Evolutionary conservation across 2,329 filamentous ascomycete genomes (phyloP).

Genomic region (Sarocladium oryzae): DNA sequence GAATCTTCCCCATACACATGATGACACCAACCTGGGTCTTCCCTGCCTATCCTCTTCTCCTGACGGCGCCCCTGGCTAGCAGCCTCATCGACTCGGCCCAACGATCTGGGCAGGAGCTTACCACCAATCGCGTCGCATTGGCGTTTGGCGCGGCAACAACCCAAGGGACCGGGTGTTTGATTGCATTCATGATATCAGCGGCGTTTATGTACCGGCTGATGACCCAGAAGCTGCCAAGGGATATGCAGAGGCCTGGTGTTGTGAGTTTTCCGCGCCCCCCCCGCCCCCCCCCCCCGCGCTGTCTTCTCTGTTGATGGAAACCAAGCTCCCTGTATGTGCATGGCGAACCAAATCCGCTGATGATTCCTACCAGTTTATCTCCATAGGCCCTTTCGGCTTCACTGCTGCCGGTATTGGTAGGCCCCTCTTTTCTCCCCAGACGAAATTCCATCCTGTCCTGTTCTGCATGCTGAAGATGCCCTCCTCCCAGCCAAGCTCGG

Average conservation of each 20-base stretch:
- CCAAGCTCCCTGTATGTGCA: not conserved
- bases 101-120: slow-evolving; percentile 15
- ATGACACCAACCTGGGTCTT: slow-evolving; percentile 92
- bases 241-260: slow-evolving; percentile 70
- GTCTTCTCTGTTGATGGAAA: too few relatives aligned
- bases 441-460: too few relatives aligned
- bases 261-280: slow-evolving; percentile 31
- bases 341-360: not conserved
- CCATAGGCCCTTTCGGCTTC: slow-evolving; percentile 66
- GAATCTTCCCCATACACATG: slow-evolving; percentile 59
- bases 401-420: slow-evolving; percentile 37
- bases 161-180: slow-evolving; percentile 50
- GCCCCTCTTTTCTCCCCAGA: not conserved
- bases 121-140: slow-evolving; percentile 38
- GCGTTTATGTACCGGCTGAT: slow-evolving; percentile 82
- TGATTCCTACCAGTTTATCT: slow-evolving; percentile 57
- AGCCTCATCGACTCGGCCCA: slow-evolving; percentile 41
- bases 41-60: slow-evolving; percentile 73
- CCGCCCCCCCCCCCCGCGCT: too few relatives aligned
- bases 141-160: slow-evolving; percentile 42
- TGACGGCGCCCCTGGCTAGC: slow-evolving; percentile 67
- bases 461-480: not conserved
- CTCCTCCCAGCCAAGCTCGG: slow-evolving; percentile 33
- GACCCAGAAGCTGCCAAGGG: slow-evolving; percentile 77
- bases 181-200: slow-evolving; percentile 71